Evolutionary conservation across 805 yeast species (phyloP), one percentile per base, ranked within the genome.

Genomic region (Saccharomycopsis sp.): DNA sequence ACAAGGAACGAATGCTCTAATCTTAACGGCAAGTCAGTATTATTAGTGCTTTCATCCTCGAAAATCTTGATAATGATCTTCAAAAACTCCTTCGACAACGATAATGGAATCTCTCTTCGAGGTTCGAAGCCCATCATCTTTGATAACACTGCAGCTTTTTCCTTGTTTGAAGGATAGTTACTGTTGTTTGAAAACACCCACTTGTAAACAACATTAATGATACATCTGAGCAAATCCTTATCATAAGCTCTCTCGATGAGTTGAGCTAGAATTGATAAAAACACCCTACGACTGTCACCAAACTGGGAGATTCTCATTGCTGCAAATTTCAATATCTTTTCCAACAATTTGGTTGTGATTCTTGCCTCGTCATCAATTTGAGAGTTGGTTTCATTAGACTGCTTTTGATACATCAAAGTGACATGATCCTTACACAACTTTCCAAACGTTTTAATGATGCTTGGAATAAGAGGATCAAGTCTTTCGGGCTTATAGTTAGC

Each of bases 1-100:
- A 90, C 93, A 65, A 94, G 75, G 71, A 94, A 94, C 25, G 98
- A 96, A 70, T 92, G 97, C 69, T 94, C 99, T 89, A 94, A 85
- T 57, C 99, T 78, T 15, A 91, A 93, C 0, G 97, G 90, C 29
- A 94, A 78, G 67, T 94, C 99, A 0, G 96, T 85, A 64, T 90
- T 82, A 23, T 87, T 82, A 65, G 91, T 78, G 0, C 85, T 75
- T 50, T 86, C 85, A 63, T 89, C 91, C 63, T 87, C 89, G 70
- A 93, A 96, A 23, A 94, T 85, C 64, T 88, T 96, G 34, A 92
- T 84, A 62, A 96, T 86, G 25, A 94, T 88, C 65, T 85, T 86
- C 66, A 92, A 93, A 68, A 89, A 93, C 59, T 86, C 85, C 63
- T 84, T 84, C 0, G 96, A 85, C 56, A 83, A 72, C 1, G 56